Base-by-base conservation (phyloP, 352 stramenopile genomes). In the Pythium volutum region DNA sequence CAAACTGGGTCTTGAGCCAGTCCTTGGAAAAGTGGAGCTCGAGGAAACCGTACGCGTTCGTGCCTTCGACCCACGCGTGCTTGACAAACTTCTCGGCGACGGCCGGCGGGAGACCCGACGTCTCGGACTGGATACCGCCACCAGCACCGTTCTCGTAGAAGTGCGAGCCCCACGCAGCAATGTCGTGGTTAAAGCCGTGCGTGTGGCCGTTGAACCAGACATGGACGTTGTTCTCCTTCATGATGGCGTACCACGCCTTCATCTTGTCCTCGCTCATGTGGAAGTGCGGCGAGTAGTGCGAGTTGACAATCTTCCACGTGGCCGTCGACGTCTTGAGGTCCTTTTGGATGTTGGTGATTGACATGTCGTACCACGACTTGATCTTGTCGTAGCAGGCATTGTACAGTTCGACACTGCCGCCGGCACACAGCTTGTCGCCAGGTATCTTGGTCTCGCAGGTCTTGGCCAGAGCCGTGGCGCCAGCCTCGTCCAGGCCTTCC, bases 251-350 rank as follows among this genome's bases (percentile, higher is more conserved):
- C 86, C 86, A 95, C 54, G 84, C 75, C 69, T 93, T 90, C 84
- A 95, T 93, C 76, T 91, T 92, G 62, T 89, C 77, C 47, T 88
- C 79, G 56, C 72, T 89, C 86, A 95, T 95, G 76, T 95, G 86
- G 61, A 92, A 92, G 67, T 93, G 84, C 23, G 87, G 84, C 52
- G 84, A 95, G 76, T 95, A 95, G 74, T 95, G 87, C 68, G 87
- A 93, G 73, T 94, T 95, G 49, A 95, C 77, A 50, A 94, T 71
- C 77, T 94, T 95, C 79, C 82, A 95, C 11, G 81, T 91, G 16
- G 87, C 84, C 41, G 51, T 94, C 0, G 87, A 95, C 3, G 66
- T 65, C 56, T 71, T 70, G 6, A 95, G 58, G 50, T 95, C 87
- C 61, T 79, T 79, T 64, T 90, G 64, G 10, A 92, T 70, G 38